Evolutionary conservation across 805 yeast species (phyloP).

Genomic region (Metschnikowia matae): DNA sequence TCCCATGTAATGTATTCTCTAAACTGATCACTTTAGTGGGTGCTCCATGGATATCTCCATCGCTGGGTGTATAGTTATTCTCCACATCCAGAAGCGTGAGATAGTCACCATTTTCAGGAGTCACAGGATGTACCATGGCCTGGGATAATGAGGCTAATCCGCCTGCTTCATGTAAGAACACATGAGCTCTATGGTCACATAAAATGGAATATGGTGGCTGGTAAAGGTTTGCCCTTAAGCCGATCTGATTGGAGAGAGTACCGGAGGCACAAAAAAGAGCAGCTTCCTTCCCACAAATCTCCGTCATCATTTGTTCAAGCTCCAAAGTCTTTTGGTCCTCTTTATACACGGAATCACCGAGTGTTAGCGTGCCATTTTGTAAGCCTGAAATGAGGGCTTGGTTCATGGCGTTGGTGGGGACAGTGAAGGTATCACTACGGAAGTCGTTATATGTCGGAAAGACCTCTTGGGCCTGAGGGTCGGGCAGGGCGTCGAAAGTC

Average conservation of each 20-base stretch:
- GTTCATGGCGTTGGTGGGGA: constrained; percentile 74
- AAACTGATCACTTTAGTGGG: constrained; percentile 82
- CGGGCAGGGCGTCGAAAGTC: constrained; percentile 1
- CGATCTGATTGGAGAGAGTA: constrained; percentile 86
- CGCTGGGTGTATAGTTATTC: constrained; percentile 59
- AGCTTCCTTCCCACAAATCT: constrained; percentile 72
- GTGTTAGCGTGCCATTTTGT: constrained; percentile 28
- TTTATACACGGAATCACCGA: constrained; percentile 86
- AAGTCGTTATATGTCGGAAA: constrained; percentile 30
- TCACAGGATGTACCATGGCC: constrained; percentile 85
- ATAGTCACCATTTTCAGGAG: constrained; percentile 70
- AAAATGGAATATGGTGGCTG: constrained; percentile 86
- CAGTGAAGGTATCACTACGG: constrained; percentile 81
- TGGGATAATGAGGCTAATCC: constrained; percentile 86
- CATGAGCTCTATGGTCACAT: constrained; percentile 84
- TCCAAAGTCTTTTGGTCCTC: constrained; percentile 71
- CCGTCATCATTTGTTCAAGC: constrained; percentile 61
- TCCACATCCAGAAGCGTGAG: constrained; percentile 77
- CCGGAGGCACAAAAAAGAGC: constrained; percentile 86
- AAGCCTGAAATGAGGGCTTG: constrained; percentile 42
- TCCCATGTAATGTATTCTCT: constrained; percentile 87
- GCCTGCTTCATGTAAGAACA: constrained; percentile 82
- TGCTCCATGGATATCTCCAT: constrained; percentile 81
- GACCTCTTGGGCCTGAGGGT: not conserved
- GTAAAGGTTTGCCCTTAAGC: constrained; percentile 63